Base-by-base conservation (phyloP, 2,329 filamentous ascomycete genomes). In the Ceratocystis eucalypticola region DNA sequence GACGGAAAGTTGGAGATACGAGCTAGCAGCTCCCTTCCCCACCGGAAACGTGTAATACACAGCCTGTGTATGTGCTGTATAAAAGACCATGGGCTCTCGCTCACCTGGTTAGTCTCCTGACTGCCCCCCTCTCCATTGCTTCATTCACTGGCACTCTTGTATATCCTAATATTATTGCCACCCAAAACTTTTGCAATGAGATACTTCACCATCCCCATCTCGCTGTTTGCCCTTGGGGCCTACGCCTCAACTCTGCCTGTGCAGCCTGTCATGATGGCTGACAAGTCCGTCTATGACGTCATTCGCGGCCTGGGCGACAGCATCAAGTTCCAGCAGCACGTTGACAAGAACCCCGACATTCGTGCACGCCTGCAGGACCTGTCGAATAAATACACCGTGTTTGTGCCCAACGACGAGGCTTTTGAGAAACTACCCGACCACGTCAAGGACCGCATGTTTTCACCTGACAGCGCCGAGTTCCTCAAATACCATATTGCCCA, bases 331-430 rank as follows among this genome's bases (percentile, higher is more conserved):
- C 37, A 62, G 28, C 10, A 62, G 62, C 59, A 65, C 17, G 37
- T 66, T 70, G 80, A 88, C 69, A 80, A 91, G 68, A 86, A 88
- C 73, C 80, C 85, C 0, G 84, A 89, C 64, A 77, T 96, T 0
- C 85, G 93, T 45, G 75, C 87, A 65, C 74, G 85, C 2, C 82
- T 96, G 33, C 94, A 95, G 76, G 82, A 83, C 72, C 93, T 89
- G 1, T 61, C 57, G 8, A 79, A 82, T 25, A 92, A 93, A 74
- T 84, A 87, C 72, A 96, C 92, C 0, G 76, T 94, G 63, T 95
- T 96, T 71, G 88, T 89, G 1, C 92, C 92, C 0, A 85, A 83
- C 0, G 84, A 96, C 73, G 77, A 80, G 62, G 91, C 91, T 0
- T 93, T 96, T 71, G 83, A 87, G 69, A 77, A 81, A 70, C 75